Evolutionary conservation across 208 protist species (phyloP), one percentile per base, ranked within the genome.

Genomic region (Herpetomonas tarakana): DNA sequence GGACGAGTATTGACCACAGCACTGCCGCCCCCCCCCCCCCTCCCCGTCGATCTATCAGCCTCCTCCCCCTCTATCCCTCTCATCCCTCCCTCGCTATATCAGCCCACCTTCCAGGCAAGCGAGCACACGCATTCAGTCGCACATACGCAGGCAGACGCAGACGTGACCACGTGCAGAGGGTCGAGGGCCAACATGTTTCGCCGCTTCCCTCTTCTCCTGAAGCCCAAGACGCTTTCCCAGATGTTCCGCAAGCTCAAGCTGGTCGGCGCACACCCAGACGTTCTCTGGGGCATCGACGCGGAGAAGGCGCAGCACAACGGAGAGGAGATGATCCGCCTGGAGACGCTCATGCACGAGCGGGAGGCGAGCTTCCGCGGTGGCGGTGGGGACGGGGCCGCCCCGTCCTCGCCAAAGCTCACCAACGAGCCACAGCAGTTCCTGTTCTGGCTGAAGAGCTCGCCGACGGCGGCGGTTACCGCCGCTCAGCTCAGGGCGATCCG

Each of bases 231-330:
- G 38, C 62, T 94, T 39, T 65, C 62, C 22, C 71, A 91, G 41
- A 94, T 94, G 87, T 90, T 94, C 39, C 81, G 83, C 55, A 88
- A 90, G 57, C 52, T 94, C 50, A 94, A 94, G 69, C 69, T 94
- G 18, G 81, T 81, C 39, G 87, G 87, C 21, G 87, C 87, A 1
- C 87, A 94, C 52, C 87, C 87, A 1, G 87, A 94, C 59, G 76
- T 94, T 11, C 62, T 94, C 11, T 91, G 83, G 82, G 71, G 76
- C 56, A 78, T 94, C 45, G 87, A 94, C 66, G 81, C 87, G 22
- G 68, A 81, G 47, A 94, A 91, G 71, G 87, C 87, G 25, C 83
- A 91, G 65, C 87, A 94, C 76, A 94, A 94, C 52, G 82, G 87
- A 11, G 81, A 94, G 55, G 79, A 86, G 46, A 91, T 94, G 87